Evolutionary conservation across 495 filamentous ascomycete genomes (phyloP), one percentile per base, ranked within the genome.

Genomic region (Patellaria atrata): DNA sequence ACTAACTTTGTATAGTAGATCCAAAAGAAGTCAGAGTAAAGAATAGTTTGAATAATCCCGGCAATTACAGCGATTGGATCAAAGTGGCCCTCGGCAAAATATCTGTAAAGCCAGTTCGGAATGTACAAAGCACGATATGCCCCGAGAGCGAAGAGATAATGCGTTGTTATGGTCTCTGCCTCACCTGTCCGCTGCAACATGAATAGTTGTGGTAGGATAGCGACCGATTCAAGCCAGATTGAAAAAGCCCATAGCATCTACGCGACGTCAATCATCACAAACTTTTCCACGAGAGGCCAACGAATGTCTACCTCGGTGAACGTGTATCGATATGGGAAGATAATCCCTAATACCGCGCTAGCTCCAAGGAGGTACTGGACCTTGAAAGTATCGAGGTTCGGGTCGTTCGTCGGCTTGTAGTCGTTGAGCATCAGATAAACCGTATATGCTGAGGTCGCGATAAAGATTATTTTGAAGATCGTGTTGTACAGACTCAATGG

Each of bases 11-110:
- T 93, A 56, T 93, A 97, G 59, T 97, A 97, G 43, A 97, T 93
- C 67, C 82, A 97, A 67, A 97, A 97, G 64, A 97, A 97, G 61
- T 97, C 89, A 34, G 82, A 92, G 60, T 97, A 97, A 33, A 96
- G 66, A 18, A 96, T 57, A 13, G 89, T 96, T 66, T 97, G 89
- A 40, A 94, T 63, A 19, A 94, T 68, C 7, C 89, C 89, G 6
- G 89, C 89, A 23, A 84, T 40, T 27, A 91, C 75, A 2, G 86
- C 75, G 46, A 93, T 85, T 30, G 70, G 70, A 56, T 94, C 85
- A 38, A 77, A 71, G 60, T 17, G 8, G 7, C 62, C 61, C 55
- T 89, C 83, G 26, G 68, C 62, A 43, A 79, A 64, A 57, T 91
- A 94, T 17, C 89, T 70, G 51, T 77, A 94, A 37, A 94, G 71